Conservation (phyloP, 495 filamentous ascomycete species). For the Sporormia fimetaria region DNA sequence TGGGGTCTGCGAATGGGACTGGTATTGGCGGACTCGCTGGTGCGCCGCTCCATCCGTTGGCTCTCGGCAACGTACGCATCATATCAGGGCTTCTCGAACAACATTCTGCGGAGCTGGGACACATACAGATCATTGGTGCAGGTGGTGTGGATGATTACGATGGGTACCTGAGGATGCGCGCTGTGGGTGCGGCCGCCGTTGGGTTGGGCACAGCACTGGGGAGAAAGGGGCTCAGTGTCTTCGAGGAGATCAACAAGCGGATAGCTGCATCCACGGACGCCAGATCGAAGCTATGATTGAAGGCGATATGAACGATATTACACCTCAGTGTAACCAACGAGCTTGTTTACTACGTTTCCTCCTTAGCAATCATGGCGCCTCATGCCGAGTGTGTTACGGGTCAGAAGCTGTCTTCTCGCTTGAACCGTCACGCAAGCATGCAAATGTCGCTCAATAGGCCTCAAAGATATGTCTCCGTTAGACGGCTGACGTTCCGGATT, state of each 20-base stretch:
- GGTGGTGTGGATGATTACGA: conserved; percentile 52
- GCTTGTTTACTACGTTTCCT: too few relatives aligned
- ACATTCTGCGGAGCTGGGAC: conserved; percentile 30
- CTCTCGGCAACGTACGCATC: conserved; percentile 59
- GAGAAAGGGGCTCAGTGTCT: conserved; percentile 46
- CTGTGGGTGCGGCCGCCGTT: conserved; percentile 50
- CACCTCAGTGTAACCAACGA: too few relatives aligned
- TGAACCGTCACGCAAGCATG: too few relatives aligned
- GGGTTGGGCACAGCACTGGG: conserved; percentile 56
- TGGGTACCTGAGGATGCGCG: conserved; percentile 50
- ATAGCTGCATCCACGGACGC: too few relatives aligned
- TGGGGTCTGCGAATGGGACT: conserved; percentile 35
- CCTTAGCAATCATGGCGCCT: too few relatives aligned
- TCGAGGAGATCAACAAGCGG: conserved; percentile 40
- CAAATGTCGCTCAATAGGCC: too few relatives aligned
- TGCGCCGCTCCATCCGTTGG: conserved; percentile 55
- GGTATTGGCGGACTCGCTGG: conserved; percentile 60
- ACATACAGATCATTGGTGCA: conserved; percentile 50
- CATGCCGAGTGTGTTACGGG: too few relatives aligned
- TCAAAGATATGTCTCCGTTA: too few relatives aligned
- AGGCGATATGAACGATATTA: too few relatives aligned
- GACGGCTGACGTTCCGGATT: too few relatives aligned
- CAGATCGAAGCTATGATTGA: too few relatives aligned
- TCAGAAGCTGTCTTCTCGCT: too few relatives aligned
- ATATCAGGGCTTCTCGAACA: conserved; percentile 45